Conservation (phyloP, 257 asterid species). For the Mitragyna speciosa region DNA sequence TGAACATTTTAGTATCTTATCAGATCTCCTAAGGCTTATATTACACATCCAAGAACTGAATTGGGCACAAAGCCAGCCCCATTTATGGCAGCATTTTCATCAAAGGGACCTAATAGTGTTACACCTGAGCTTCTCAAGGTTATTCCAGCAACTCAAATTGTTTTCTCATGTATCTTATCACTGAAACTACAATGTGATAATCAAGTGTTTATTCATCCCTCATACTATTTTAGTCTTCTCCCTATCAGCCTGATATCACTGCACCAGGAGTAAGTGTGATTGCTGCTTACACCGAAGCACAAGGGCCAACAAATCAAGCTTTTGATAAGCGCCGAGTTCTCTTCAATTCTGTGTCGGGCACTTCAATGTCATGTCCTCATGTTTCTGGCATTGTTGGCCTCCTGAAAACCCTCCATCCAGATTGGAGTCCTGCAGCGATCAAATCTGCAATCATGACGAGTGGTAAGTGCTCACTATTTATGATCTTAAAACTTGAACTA, state of each 20-base stretch:
- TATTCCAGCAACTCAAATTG: slow-evolving; percentile 8
- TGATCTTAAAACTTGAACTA: slow-evolving; percentile 9
- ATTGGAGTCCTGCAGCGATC: slow-evolving; percentile 96
- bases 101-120: slow-evolving; percentile 64
- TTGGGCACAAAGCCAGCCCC: slow-evolving; percentile 79
- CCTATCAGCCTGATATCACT: slow-evolving; percentile 82
- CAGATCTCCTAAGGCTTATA: slow-evolving; percentile 64
- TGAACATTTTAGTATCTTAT: background rate
- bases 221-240: background rate
- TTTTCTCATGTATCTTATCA: too few relatives aligned
- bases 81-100: slow-evolving; percentile 88
- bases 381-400: slow-evolving; percentile 85
- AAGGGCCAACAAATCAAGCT: slow-evolving; percentile 66
- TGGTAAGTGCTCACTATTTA: slow-evolving; percentile 31
- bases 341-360: slow-evolving; percentile 74
- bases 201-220: background rate
- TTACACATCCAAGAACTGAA: slow-evolving; percentile 52
- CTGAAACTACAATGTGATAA: background rate
- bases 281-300: slow-evolving; percentile 75
- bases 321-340: slow-evolving; percentile 57
- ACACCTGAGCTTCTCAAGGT: slow-evolving; percentile 86
- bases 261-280: slow-evolving; percentile 93
- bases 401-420: slow-evolving; percentile 71
- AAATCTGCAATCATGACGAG: slow-evolving; percentile 85
- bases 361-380: slow-evolving; percentile 98